Conservation (phyloP, 2,329 filamentous ascomycete species). For the Ceratocystis albifundus region DNA sequence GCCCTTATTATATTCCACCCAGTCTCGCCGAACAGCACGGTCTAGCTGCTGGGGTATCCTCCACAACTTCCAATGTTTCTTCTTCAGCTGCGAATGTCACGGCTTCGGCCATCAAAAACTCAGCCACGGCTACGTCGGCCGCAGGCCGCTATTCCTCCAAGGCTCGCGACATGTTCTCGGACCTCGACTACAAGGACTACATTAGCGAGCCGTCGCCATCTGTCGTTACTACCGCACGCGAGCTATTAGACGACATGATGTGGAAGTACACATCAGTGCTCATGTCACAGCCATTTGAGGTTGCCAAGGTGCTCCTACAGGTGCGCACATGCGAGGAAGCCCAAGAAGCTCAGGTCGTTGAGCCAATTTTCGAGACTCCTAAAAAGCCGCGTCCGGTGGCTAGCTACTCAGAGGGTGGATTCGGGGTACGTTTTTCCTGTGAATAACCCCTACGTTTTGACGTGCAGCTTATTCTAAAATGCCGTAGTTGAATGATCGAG, state of each 20-base stretch:
- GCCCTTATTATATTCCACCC: conserved; percentile 57
- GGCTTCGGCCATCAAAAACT: conserved; percentile 37
- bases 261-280: conserved; percentile 87
- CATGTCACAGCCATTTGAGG: conserved; percentile 91
- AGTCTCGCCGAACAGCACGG: conserved; percentile 37
- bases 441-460: not conserved
- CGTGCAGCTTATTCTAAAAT: not conserved
- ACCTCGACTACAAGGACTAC: conserved; percentile 87
- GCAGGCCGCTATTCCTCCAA: conserved; percentile 41
- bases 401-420: conserved; percentile 18
- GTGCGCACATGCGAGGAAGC: conserved; percentile 36
- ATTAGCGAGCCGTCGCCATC: conserved; percentile 66
- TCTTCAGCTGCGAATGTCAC: conserved; percentile 30
- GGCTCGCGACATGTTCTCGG: conserved; percentile 75
- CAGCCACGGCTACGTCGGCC: conserved; percentile 14
- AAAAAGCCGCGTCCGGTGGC: conserved; percentile 20
- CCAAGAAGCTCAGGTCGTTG: conserved; percentile 19
- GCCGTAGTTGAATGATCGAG: no score
- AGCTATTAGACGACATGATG: conserved; percentile 69
- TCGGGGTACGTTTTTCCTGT: conserved; percentile 19
- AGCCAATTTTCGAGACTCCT: conserved; percentile 22
- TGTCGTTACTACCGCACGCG: conserved; percentile 55
- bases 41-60: conserved; percentile 31
- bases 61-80: conserved; percentile 37
- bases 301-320: conserved; percentile 87